Base-by-base conservation (phyloP, 108 stramenopile genomes). In the Cyclotella sp. region DNA sequence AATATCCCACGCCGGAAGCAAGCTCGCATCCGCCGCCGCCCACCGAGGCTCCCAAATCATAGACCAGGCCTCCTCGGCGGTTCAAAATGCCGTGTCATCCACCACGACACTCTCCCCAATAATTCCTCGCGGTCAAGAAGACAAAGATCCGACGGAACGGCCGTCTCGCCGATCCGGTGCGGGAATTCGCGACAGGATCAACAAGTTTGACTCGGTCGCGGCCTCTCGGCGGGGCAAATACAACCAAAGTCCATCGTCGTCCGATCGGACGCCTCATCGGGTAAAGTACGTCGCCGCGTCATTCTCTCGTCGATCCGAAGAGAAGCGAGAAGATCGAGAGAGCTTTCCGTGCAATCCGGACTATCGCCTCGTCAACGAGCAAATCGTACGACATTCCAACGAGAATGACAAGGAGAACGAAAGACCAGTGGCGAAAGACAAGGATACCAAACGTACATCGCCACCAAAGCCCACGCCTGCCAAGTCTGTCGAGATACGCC, bases 1-100 rank as follows among this genome's bases (percentile, higher is more conserved):
- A 58, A 64, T 75, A 45, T 75, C 74, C 40, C 44, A 55, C 43
- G 74, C 64, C 27, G 74, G 47, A 42, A 62, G 64, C 74, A 62
- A 74, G 46, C 53, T 74, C 19, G 73, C 73, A 49, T 54, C 73
- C 41, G 52, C 29, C 14, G 63, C 73, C 6, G 74, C 62, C 21
- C 72, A 73, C 51, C 61, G 62, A 18, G 72, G 72, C 45, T 73
- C 72, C 28, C 62, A 63, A 4, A 46, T 73, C 61, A 28, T 63
- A 28, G 72, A 73, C 49, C 46, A 63, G 22, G 51, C 68, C 19
- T 68, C 68, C 13, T 16, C 51, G 16, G 68, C 47, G 10, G 72
- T 63, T 43, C 72, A 73, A 41, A 73, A 18, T 3, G 62, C 43
- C n/a, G 47, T 9, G 0, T 63, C 28, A 19, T 19, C 26, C 30